Conservation (phyloP, 176 grass and related monocot genomes). For the Rhynchospora tenuis region DNA sequence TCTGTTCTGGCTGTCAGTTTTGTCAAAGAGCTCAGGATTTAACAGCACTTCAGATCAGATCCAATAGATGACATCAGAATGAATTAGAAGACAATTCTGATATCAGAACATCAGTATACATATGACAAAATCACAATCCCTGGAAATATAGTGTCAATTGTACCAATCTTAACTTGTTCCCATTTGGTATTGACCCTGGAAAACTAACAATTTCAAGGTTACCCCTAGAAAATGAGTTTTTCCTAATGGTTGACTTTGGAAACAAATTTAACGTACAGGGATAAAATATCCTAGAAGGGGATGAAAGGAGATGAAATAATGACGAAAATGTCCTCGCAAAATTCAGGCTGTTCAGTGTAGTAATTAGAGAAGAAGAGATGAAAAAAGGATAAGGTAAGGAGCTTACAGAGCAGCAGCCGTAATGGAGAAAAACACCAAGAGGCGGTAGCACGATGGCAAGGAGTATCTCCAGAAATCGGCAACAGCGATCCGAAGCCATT, state of each 20-base stretch:
- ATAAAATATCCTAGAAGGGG: neutral
- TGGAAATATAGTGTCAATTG: neutral
- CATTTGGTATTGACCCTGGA: neutral
- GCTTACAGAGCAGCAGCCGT: conserved; percentile 75
- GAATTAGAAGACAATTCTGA: neutral
- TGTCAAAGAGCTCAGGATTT: neutral
- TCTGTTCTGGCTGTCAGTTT: neutral
- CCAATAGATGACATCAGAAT: neutral
- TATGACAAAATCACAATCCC: neutral
- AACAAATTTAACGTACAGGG: neutral
- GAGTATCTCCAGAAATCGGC: conserved; percentile 75
- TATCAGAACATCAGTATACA: neutral
- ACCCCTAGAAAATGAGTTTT: neutral
- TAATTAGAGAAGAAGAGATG: neutral
- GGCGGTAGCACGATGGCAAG: conserved; percentile 80
- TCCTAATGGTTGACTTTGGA: neutral
- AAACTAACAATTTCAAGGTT: neutral
- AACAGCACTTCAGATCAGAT: neutral
- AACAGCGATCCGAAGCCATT: conserved; percentile 57
- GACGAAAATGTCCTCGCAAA: neutral
- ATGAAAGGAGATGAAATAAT: neutral
- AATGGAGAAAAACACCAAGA: conserved; percentile 82
- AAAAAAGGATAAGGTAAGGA: too few species aligned
- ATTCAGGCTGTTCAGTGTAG: neutral
- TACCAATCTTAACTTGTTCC: neutral